phyloP scores from a whole-genome alignment of 306 rosid species.

The Hylodesmum podocarpum region DNA sequence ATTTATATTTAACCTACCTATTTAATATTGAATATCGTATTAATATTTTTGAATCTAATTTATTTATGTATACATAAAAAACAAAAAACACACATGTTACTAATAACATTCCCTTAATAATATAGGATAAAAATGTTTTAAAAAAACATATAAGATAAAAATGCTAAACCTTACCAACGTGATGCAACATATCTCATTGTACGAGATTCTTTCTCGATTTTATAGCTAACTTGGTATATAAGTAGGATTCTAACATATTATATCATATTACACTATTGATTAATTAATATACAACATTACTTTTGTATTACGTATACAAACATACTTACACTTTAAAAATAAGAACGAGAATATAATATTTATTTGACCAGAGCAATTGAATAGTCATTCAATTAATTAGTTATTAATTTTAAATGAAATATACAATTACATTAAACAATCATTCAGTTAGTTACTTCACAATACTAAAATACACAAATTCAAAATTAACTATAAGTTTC shows the following conservation, averaged over 20 bases:
- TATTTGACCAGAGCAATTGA: not conserved
- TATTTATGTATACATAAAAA: no score
- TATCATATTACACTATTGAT: no score
- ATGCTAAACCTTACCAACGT: not conserved
- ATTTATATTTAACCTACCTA: no score
- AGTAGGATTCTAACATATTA: not conserved
- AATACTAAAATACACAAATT: not conserved
- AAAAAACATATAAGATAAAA: no score
- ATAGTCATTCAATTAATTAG: not conserved
- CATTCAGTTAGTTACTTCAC: not conserved
- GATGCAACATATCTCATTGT: not conserved
- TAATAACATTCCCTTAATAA: no score
- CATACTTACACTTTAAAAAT: not conserved
- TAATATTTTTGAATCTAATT: no score
- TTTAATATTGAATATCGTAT: no score
- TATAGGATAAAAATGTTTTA: no score
- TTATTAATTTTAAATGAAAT: not conserved
- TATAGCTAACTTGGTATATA: no score
- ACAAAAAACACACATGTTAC: no score
- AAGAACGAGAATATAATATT: not conserved
- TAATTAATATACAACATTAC: no score
- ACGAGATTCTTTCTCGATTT: not conserved
- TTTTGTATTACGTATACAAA: not conserved
- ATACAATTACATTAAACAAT: no score
- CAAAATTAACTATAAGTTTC: not conserved